These are phyloP conservation scores for Tulasnella sp. DNA, from an alignment of 768 basidiomycete species.

Conservation along the genomic window DNA sequence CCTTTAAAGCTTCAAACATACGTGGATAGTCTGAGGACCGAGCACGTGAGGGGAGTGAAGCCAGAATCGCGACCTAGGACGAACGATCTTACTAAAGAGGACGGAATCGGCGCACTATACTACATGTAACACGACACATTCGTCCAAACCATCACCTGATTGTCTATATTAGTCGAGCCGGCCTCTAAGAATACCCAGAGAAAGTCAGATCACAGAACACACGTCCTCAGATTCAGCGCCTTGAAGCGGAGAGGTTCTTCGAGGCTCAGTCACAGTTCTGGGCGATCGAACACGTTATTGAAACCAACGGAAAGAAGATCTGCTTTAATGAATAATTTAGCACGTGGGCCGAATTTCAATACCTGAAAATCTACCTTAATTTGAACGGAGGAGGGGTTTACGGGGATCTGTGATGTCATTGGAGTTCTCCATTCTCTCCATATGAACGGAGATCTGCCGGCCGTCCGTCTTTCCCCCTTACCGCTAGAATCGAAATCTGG, in stretches of 20 bases:
- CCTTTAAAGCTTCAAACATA: too few relatives aligned
- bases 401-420: background rate
- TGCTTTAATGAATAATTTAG: background rate
- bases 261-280: background rate
- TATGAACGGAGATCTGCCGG: slow-evolving; percentile 5
- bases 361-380: background rate
- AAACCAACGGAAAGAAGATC: background rate
- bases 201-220: background rate
- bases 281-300: background rate
- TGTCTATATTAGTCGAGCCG: background rate
- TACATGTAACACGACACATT: background rate
- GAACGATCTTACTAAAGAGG: too few relatives aligned
- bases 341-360: background rate
- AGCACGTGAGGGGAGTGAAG: too few relatives aligned
- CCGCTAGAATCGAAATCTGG: slow-evolving; percentile 22
- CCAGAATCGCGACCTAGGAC: background rate
- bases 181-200: too few relatives aligned
- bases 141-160: background rate
- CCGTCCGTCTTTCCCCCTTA: slow-evolving; percentile 17
- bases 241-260: background rate
- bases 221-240: background rate
- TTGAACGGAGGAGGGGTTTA: background rate
- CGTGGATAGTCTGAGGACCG: too few relatives aligned
- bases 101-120: background rate
- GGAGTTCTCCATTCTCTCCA: background rate